Evolutionary conservation across 2,329 filamentous ascomycete species (phyloP), one percentile per base, ranked within the genome.

Genomic region (Phaeomoniella chlamydospora): DNA sequence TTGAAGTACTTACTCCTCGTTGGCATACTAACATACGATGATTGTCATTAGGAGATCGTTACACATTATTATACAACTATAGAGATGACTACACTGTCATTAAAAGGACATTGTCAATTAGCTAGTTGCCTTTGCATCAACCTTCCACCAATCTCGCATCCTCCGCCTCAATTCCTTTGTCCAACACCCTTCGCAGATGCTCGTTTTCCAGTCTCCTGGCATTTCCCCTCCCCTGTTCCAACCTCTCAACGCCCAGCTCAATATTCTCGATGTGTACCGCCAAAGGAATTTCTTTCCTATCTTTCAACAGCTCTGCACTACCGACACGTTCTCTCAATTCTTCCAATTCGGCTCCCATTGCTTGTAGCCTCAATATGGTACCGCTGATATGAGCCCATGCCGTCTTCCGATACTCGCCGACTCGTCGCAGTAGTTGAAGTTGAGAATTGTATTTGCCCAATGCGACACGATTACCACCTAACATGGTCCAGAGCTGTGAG

Each of bases 241-340:
- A 58, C 42, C 83, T 65, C 54, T 86, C 78, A 1, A 87, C 73
- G 0, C 80, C 79, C 34, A 73, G 62, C 39, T 80, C 67, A 41
- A 90, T 85, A 38, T 74, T 77, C 45, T 84, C 75, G 29, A 90
- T 76, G 50, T 90, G 81, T 30, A 84, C 76, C 35, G 70, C 68
- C 3, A 90, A 59, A 2, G 81, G 80, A 6, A 84, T 64, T 17
- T 64, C 59, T 3, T 57, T 54, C 5, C 60, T 59, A 16, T 63
- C 67, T 2, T 67, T 67, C 9, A 76, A 47, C 6, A 79, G 53
- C 43, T 75, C 76, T 0, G 82, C 80, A 38, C 71, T 68, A 0
- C 72, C 74, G 6, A 87, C 78, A 4, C 77, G 63, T 40, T 85
- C 79, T 15, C 80, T 64, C 45, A 92, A 54, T 47, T 85, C 79